Conservation (phyloP, 2,329 filamentous ascomycete genomes). For the Nectriaceae sp. region DNA sequence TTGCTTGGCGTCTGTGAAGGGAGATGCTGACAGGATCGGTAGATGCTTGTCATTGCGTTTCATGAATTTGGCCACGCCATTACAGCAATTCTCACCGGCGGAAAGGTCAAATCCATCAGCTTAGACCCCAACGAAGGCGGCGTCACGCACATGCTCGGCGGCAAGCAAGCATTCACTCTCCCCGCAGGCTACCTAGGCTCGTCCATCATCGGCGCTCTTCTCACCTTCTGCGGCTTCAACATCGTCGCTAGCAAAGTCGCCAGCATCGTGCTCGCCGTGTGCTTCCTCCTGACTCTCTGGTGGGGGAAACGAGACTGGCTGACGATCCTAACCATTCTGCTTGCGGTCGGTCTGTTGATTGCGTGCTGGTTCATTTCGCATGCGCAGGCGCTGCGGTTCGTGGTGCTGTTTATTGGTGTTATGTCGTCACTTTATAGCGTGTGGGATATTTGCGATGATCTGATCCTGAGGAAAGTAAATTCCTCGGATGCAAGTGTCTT, state of each 20-base stretch:
- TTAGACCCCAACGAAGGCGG: slow-evolving; percentile 79
- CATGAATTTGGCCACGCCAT: slow-evolving; percentile 80
- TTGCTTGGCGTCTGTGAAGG: background rate
- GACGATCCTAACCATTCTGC: slow-evolving; percentile 69
- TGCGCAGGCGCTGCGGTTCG: slow-evolving; percentile 71
- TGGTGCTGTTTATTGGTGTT: slow-evolving; percentile 79
- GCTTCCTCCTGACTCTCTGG: slow-evolving; percentile 79
- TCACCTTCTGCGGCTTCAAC: slow-evolving; percentile 80
- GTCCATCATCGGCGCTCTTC: slow-evolving; percentile 72
- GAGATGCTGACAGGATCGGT: slow-evolving; percentile 4
- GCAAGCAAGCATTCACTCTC: slow-evolving; percentile 68
- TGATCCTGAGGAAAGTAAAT: slow-evolving; percentile 80
- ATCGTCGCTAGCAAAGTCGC: slow-evolving; percentile 81
- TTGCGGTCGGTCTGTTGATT: slow-evolving; percentile 70
- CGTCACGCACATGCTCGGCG: slow-evolving; percentile 76
- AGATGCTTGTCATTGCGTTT: slow-evolving; percentile 84
- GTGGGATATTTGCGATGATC: slow-evolving; percentile 84
- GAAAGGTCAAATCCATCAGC: slow-evolving; percentile 71
- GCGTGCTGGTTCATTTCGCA: slow-evolving; percentile 81
- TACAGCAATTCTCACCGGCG: slow-evolving; percentile 71
- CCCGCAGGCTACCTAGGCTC: slow-evolving; percentile 80
- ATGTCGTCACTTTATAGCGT: slow-evolving; percentile 81
- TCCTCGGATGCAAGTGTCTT: slow-evolving; percentile 79
- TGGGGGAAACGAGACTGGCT: slow-evolving; percentile 80
- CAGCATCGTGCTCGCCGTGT: slow-evolving; percentile 70